Conservation (phyloP, 768 basidiomycete genomes). For the Cystofilobasidium macerans region DNA sequence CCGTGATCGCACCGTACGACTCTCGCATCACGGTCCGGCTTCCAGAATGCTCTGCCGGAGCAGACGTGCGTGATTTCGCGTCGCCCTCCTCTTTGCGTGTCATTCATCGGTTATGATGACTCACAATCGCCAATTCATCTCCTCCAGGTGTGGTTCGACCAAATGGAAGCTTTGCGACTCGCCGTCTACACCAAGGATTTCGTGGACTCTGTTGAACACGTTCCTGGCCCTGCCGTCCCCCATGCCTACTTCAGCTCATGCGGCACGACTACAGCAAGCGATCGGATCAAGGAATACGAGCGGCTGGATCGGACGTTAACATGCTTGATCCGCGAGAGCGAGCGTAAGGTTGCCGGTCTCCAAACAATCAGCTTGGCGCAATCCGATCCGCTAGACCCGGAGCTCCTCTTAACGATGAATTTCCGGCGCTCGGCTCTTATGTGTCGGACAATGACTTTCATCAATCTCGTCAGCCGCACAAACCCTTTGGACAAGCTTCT, state of each 20-base stretch:
- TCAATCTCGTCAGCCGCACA: background rate
- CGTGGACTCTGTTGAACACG: too few species aligned
- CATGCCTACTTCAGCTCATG: too few species aligned
- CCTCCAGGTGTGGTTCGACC: background rate
- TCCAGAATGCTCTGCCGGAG: background rate
- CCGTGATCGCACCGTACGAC: background rate
- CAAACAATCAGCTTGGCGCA: background rate
- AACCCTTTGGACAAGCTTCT: background rate
- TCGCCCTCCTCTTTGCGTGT: background rate
- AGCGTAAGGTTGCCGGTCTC: background rate
- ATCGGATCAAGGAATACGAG: background rate
- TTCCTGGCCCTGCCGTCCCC: too few species aligned
- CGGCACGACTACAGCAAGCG: too few species aligned
- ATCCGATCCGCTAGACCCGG: background rate
- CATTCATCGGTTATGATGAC: too few species aligned
- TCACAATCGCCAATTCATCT: too few species aligned
- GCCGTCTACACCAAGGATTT: background rate
- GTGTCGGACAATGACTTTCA: background rate
- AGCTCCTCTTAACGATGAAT: background rate
- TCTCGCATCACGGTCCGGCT: background rate
- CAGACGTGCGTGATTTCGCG: background rate
- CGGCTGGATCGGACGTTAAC: background rate
- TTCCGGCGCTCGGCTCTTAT: background rate
- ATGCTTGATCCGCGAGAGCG: background rate
- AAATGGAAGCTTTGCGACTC: background rate